Conservation (phyloP, 495 filamentous ascomycete species). For the Talaromyces nanjingensis region DNA sequence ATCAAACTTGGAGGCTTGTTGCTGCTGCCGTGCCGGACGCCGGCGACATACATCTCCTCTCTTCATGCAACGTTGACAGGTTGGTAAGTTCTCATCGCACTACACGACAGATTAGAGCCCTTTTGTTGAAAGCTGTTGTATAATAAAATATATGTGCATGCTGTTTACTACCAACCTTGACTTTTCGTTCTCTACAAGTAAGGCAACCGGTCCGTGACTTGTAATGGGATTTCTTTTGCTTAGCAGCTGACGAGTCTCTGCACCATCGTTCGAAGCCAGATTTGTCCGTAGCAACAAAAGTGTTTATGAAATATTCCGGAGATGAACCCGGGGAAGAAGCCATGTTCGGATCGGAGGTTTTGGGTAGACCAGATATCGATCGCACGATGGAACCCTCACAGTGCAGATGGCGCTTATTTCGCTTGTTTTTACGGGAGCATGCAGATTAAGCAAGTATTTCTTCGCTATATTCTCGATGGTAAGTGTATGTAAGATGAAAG, state of each 20-base stretch:
- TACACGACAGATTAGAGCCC: not conserved
- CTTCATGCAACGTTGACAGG: not conserved
- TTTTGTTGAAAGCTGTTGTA: not conserved
- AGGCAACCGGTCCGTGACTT: slow-evolving; percentile 20
- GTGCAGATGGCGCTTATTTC: not conserved
- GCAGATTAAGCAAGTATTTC: not conserved
- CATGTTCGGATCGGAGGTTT: not conserved
- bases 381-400: not conserved
- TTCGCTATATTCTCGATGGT: not conserved
- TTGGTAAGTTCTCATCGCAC: slow-evolving; percentile 5
- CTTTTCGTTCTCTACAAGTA: slow-evolving; percentile 16
- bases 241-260: not conserved
- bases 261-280: not conserved
- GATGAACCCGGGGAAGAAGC: not conserved
- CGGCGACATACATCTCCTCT: slow-evolving; percentile 3
- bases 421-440: not conserved
- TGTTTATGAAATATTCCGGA: not conserved
- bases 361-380: not conserved
- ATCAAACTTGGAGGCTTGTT: not conserved
- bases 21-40: not conserved
- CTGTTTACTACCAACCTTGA: slow-evolving; percentile 13
- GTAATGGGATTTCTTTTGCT: slow-evolving; percentile 8
- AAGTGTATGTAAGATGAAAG: not conserved
- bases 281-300: not conserved
- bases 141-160: not conserved